Evolutionary conservation across 2,329 filamentous ascomycete genomes (phyloP), one percentile per base, ranked within the genome.

Genomic region (Niveomyces coronatus): DNA sequence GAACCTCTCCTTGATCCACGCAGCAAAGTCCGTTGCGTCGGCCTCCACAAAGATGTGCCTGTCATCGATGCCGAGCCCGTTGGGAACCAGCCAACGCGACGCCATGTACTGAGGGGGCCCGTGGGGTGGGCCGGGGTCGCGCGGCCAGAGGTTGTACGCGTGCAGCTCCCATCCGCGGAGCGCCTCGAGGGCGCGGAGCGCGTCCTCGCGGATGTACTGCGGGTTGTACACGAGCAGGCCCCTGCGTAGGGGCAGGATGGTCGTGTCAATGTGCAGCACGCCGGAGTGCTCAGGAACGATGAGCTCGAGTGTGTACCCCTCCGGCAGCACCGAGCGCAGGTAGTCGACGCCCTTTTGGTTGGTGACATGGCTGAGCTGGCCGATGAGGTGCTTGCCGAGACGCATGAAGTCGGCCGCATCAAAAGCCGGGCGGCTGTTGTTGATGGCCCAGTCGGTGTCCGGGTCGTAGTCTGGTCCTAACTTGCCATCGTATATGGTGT

Each of bases 221-320:
- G 53, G 53, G 31, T 52, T 44, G 36, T 50, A 57, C 1, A 57
- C 41, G 27, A 55, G 38, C 9, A 55, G 39, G 0, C 53, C 52
- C 3, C 48, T 31, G 8, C 51, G 46, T 5, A 57, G 46, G 5
- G 54, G 53, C 2, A 55, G 45, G 11, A 57, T 50, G 3, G 53
- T 54, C 3, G 51, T 47, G 40, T 57, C 55, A 26, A 58, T 56
- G 23, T 56, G 54, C 52, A 56, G 47, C 53, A 34, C 53, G 11
- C 5, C 24, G 9, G 23, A 4, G 18, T 30, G 41, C 4, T 47
- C 40, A 15, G 45, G 43, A 8, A 48, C 40, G 3, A 56, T 38
- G 4, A 58, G 38, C 43, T 55, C 54, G 17, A 57, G 43, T 5
- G 41, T 46, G 35, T 58, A 57, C 4, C 50, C 37, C 17, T 9